Conservation (phyloP, 768 basidiomycete genomes). For the Tricholoma saponaceum region DNA sequence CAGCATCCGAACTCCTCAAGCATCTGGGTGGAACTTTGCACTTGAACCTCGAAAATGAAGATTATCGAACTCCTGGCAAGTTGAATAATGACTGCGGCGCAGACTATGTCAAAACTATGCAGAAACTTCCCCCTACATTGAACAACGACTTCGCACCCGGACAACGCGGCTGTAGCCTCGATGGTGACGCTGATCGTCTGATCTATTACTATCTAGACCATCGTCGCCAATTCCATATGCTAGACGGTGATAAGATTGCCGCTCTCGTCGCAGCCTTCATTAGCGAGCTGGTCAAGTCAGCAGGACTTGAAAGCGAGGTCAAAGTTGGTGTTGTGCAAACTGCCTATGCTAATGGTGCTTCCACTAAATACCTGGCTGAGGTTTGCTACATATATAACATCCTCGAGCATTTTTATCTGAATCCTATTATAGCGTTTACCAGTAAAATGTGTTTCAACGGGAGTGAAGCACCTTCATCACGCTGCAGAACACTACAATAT, state of each 20-base stretch:
- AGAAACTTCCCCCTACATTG: constrained; percentile 80
- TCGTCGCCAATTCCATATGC: constrained; percentile 74
- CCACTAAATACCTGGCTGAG: constrained; percentile 86
- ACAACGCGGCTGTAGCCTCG: constrained; percentile 87
- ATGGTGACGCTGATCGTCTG: constrained; percentile 96
- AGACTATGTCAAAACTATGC: constrained; percentile 93
- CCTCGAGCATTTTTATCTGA: background rate
- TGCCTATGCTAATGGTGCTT: constrained; percentile 96
- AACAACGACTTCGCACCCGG: constrained; percentile 57
- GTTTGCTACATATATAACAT: constrained; percentile 35
- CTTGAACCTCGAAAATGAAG: constrained; percentile 67
- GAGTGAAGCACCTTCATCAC: constrained; percentile 97
- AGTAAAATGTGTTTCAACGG: constrained; percentile 92
- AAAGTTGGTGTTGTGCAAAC: constrained; percentile 97
- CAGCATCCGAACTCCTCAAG: constrained; percentile 56
- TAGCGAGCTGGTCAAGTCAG: constrained; percentile 80
- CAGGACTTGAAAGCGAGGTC: constrained; percentile 73
- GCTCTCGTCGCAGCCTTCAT: constrained; percentile 91
- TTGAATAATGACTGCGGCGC: constrained; percentile 91
- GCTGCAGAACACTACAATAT: constrained; percentile 92
- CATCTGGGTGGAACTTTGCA: constrained; percentile 59
- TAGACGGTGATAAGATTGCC: constrained; percentile 99
- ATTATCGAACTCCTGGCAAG: constrained; percentile 57
- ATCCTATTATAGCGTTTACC: constrained; percentile 69
- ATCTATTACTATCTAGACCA: constrained; percentile 93